phyloP scores from a whole-genome alignment of 768 basidiomycete genomes.

The Cytidiella melzeri region DNA sequence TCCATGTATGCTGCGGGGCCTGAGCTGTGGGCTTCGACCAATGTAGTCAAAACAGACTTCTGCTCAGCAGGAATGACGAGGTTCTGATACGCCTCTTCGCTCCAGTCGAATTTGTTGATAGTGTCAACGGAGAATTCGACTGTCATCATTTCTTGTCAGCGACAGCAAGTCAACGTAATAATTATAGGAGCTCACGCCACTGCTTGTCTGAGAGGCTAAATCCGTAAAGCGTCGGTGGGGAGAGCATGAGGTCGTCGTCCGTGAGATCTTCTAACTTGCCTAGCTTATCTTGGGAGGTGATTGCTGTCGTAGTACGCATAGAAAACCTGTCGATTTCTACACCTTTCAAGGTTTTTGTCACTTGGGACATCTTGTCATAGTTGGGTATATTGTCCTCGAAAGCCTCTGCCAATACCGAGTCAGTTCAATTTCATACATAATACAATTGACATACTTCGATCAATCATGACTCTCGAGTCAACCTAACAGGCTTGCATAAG shows the following conservation, averaged over 20 bases:
- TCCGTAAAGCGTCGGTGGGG: conserved; percentile 52
- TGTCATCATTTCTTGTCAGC: conserved; percentile 18
- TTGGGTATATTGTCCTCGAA: conserved; percentile 23
- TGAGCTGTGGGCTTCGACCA: conserved; percentile 25
- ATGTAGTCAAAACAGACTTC: conserved; percentile 23
- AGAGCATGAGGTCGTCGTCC: conserved; percentile 49
- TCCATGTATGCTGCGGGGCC: conserved; percentile 21
- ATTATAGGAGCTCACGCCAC: conserved; percentile 40
- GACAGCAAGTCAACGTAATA: conserved; percentile 1
- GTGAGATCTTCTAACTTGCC: conserved; percentile 29
- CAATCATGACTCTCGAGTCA: conserved; percentile 57
- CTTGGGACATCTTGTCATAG: conserved; percentile 20
- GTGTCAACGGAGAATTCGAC: conserved; percentile 58
- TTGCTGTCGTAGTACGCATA: not conserved
- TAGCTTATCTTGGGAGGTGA: not conserved
- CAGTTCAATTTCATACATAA: not conserved
- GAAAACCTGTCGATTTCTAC: conserved; percentile 23
- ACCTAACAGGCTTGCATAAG: conserved; percentile 33
- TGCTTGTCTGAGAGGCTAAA: conserved; percentile 56
- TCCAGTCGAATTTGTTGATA: conserved; percentile 40
- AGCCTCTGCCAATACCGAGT: conserved; percentile 13
- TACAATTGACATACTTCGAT: conserved; percentile 35
- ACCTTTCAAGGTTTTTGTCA: conserved; percentile 19
- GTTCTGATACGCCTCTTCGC: conserved; percentile 26
- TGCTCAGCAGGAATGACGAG: conserved; percentile 27